Evolutionary conservation across 805 yeast species (phyloP).

Genomic region (Pichia ethanolica): DNA sequence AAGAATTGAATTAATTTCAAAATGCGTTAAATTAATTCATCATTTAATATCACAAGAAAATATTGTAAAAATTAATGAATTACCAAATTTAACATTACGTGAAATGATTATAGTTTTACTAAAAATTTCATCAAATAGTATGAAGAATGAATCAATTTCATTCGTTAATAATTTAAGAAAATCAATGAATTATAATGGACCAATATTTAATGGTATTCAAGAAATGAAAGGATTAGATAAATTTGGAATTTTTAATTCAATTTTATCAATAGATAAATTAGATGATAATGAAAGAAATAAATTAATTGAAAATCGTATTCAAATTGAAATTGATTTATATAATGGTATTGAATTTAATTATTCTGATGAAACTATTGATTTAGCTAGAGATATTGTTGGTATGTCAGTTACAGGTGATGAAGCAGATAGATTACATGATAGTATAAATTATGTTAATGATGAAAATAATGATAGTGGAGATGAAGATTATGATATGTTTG

Average conservation of each 20-base stretch:
- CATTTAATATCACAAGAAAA: slow-evolving; percentile 20
- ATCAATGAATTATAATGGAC: slow-evolving; percentile 12
- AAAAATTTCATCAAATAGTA: slow-evolving; percentile 26
- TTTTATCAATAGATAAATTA: slow-evolving; percentile 5
- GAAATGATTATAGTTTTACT: slow-evolving; percentile 26
- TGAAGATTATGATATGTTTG: not conserved
- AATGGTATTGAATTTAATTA: slow-evolving; percentile 60
- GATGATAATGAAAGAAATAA: slow-evolving; percentile 20
- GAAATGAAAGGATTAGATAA: slow-evolving; percentile 30
- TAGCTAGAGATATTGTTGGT: slow-evolving; percentile 65
- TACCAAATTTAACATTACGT: slow-evolving; percentile 23
- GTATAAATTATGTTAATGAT: slow-evolving; percentile 44
- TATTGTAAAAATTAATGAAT: slow-evolving; percentile 20
- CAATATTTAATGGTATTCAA: slow-evolving; percentile 18
- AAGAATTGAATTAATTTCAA: slow-evolving; percentile 35
- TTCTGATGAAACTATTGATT: slow-evolving; percentile 54
- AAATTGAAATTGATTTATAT: slow-evolving; percentile 28
- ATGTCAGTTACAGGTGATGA: slow-evolving; percentile 67
- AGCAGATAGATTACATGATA: slow-evolving; percentile 63
- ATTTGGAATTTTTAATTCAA: slow-evolving; percentile 19
- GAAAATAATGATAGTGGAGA: slow-evolving; percentile 8
- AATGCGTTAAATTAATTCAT: slow-evolving; percentile 33
- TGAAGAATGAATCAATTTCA: slow-evolving; percentile 21
- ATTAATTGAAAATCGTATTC: slow-evolving; percentile 22
- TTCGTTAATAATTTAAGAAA: slow-evolving; percentile 18